These are phyloP conservation scores for Aureoboletus auriporus DNA, from an alignment of 768 basidiomycete species.

Conservation along the genomic window DNA sequence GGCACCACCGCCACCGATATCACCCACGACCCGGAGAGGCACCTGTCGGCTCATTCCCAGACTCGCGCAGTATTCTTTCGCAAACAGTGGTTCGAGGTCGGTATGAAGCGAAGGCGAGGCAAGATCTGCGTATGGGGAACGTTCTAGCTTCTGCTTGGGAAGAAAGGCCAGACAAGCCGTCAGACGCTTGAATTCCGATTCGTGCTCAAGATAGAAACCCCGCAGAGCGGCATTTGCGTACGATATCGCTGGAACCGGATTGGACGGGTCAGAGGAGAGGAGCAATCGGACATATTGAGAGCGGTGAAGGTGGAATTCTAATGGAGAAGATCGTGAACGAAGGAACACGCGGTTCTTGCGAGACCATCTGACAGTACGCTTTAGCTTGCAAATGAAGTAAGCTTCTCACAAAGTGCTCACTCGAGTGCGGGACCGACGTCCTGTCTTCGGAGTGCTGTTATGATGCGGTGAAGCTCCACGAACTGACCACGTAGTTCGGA, in stretches of 20 bases:
- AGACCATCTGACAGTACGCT: conserved; percentile 64
- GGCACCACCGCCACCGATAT: conserved; percentile 90
- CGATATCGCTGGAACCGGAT: conserved; percentile 55
- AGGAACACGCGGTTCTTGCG: conserved; percentile 62
- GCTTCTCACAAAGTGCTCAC: conserved; percentile 39
- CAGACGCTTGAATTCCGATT: conserved; percentile 63
- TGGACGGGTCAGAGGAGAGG: conserved; percentile 54
- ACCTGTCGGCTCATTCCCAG: conserved; percentile 88
- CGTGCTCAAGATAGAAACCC: conserved; percentile 60
- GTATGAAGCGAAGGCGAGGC: conserved; percentile 67
- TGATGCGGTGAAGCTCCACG: conserved; percentile 65
- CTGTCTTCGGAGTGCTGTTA: conserved; percentile 59
- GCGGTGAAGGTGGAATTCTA: conserved; percentile 89
- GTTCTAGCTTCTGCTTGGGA: conserved; percentile 59
- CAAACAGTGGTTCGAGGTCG: conserved; percentile 79
- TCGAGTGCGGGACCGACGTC: conserved; percentile 75
- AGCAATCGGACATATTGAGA: conserved; percentile 85
- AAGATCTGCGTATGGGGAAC: conserved; percentile 73
- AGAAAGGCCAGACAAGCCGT: conserved; percentile 68
- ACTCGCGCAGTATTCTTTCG: conserved; percentile 83
- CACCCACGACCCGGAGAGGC: conserved; percentile 84
- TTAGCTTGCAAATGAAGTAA: not conserved
- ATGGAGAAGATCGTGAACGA: conserved; percentile 62
- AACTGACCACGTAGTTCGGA: conserved; percentile 53
- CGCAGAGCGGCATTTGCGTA: conserved; percentile 71